Evolutionary conservation across 257 asterid genomes (phyloP).

Genomic region (Salvia splendens): DNA sequence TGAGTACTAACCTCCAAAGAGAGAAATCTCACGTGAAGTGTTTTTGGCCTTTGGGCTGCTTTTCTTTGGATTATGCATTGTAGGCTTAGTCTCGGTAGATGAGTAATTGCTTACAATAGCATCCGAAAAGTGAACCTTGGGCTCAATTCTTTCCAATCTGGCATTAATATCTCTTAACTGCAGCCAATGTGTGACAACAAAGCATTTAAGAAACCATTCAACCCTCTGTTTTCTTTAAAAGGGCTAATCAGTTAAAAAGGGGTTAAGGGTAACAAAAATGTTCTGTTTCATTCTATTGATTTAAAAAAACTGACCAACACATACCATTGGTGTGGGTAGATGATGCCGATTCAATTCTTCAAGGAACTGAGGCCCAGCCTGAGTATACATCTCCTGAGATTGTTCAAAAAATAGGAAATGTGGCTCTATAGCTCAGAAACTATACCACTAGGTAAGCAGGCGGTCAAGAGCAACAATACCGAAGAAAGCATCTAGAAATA

Average conservation of each 20-base stretch:
- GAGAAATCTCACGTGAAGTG: slow-evolving; percentile 80
- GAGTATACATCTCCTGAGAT: slow-evolving; percentile 88
- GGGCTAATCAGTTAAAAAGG: slow-evolving; percentile 1
- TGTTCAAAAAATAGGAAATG: slow-evolving; percentile 15
- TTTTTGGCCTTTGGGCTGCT: slow-evolving; percentile 89
- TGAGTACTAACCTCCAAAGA: slow-evolving; percentile 85
- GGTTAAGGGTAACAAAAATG: slow-evolving; percentile 16
- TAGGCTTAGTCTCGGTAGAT: slow-evolving; percentile 59
- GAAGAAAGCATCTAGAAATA: slow-evolving; percentile 5
- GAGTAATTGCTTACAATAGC: slow-evolving; percentile 57
- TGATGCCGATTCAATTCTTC: slow-evolving; percentile 91
- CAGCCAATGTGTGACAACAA: slow-evolving; percentile 40
- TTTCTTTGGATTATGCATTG: slow-evolving; percentile 59
- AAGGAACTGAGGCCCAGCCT: slow-evolving; percentile 87
- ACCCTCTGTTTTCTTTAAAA: slow-evolving; percentile 10
- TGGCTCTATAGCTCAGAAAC: slow-evolving; percentile 7
- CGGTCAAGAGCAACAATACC: slow-evolving; percentile 10
- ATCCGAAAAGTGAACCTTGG: slow-evolving; percentile 74
- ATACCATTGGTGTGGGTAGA: slow-evolving; percentile 79
- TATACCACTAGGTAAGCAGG: background rate
- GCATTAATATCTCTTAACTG: slow-evolving; percentile 90
- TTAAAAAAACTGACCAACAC: slow-evolving; percentile 24
- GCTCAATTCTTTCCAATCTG: slow-evolving; percentile 90
- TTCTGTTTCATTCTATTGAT: slow-evolving; percentile 17
- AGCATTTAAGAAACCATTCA: slow-evolving; percentile 31